A percentile compares a stretch with the other conserved stretches of the same genome.
Conservation (phyloP, 2,329 filamentous ascomycete species). For the Xylariales sp. region DNA sequence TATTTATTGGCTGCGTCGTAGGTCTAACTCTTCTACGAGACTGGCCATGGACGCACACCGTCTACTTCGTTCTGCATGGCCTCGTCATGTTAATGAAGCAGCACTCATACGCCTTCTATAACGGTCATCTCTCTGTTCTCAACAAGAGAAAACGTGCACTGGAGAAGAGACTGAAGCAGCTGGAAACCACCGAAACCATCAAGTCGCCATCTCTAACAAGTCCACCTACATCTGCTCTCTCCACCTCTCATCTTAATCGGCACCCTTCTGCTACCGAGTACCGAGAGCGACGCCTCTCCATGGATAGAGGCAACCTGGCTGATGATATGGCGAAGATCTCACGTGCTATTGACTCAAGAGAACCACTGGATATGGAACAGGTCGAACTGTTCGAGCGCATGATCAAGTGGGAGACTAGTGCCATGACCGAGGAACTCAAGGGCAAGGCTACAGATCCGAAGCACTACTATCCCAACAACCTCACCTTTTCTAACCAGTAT, state of each 20-base stretch:
- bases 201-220: conserved; percentile 36
- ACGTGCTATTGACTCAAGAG: conserved; percentile 54
- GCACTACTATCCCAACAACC: conserved; percentile 63
- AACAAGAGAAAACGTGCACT: conserved; percentile 46
- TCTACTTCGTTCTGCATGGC: conserved; percentile 42
- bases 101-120: conserved; percentile 76
- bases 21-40: conserved; percentile 65
- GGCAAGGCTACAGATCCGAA: conserved; percentile 51
- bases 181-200: conserved; percentile 49
- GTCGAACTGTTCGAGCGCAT: conserved; percentile 60
- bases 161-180: conserved; percentile 46
- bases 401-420: conserved; percentile 62
- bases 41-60: conserved; percentile 81
- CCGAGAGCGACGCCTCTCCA: conserved; percentile 36
- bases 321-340: conserved; percentile 57
- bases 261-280: conserved; percentile 35
- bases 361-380: conserved; percentile 58
- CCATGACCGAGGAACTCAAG: conserved; percentile 59
- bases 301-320: conserved; percentile 22
- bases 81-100: conserved; percentile 81
- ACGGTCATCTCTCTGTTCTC: conserved; percentile 64
- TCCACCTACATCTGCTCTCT: conserved; percentile 35
- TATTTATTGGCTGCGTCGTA: conserved; percentile 59
- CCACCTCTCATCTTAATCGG: conserved; percentile 38
- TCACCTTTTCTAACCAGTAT: conserved; percentile 60